These are phyloP conservation scores for Brassica balearica DNA, from an alignment of 441 rosid genomes.

Conservation along the genomic window DNA sequence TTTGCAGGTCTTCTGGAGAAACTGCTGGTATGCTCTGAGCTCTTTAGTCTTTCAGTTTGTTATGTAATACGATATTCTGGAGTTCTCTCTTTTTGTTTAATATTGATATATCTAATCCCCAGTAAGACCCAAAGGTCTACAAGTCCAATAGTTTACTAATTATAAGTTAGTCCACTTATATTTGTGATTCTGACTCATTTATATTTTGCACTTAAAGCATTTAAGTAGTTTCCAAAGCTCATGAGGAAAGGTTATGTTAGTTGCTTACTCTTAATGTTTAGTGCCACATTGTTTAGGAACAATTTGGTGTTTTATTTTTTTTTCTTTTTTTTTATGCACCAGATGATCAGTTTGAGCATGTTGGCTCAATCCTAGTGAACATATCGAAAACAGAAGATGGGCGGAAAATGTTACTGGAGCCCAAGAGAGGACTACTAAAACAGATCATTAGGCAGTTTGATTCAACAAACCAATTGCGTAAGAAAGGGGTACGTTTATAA, in stretches of 20 bases:
- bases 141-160: not conserved
- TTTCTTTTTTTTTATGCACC: slow-evolving; percentile 24
- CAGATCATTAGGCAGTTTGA: slow-evolving; percentile 86
- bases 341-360: slow-evolving; percentile 95
- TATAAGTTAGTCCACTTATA: not conserved
- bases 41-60: slow-evolving; percentile 21
- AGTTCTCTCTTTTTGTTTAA: not conserved
- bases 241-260: not conserved
- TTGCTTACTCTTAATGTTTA: not conserved
- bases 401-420: slow-evolving; percentile 77
- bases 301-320: not conserved
- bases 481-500: slow-evolving; percentile 70
- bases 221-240: not conserved
- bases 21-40: slow-evolving; percentile 50
- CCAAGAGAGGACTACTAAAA: slow-evolving; percentile 77
- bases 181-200: not conserved
- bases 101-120: not conserved
- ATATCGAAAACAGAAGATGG: slow-evolving; percentile 87
- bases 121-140: not conserved
- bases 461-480: slow-evolving; percentile 66
- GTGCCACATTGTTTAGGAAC: not conserved
- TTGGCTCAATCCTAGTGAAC: slow-evolving; percentile 89
- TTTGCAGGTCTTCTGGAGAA: slow-evolving; percentile 73
- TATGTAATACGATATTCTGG: not conserved
- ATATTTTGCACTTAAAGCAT: not conserved